These are phyloP conservation scores for Spergularia marina DNA, from an alignment of 148 eudicot species.

Conservation along the genomic window DNA sequence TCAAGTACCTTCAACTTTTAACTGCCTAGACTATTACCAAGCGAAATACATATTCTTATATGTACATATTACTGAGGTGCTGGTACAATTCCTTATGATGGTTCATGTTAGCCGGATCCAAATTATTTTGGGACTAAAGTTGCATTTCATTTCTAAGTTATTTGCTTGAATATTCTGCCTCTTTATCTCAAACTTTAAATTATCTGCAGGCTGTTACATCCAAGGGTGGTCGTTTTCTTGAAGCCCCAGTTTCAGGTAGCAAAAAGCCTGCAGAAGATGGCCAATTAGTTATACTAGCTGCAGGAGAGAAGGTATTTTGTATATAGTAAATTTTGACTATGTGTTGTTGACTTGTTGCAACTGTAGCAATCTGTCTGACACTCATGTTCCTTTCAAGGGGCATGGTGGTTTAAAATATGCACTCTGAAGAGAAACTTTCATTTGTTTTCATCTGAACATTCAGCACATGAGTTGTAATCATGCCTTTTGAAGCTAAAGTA, in stretches of 20 bases:
- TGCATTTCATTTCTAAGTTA: background rate
- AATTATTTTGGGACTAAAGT: background rate
- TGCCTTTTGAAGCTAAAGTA: background rate
- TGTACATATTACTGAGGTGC: too few relatives aligned
- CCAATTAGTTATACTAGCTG: conserved; percentile 92
- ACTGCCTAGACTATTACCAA: too few relatives aligned
- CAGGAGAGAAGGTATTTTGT: conserved; percentile 74
- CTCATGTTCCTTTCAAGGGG: background rate
- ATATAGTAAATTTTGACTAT: background rate
- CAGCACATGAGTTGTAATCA: background rate
- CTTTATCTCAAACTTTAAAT: background rate
- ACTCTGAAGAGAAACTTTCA: background rate
- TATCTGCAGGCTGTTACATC: conserved; percentile 65
- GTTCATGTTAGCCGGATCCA: background rate
- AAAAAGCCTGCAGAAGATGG: conserved; percentile 99
- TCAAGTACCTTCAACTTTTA: background rate
- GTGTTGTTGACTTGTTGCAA: background rate
- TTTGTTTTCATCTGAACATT: background rate
- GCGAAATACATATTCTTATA: too few relatives aligned
- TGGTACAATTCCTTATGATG: too few relatives aligned
- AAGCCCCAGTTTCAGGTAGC: conserved; percentile 99
- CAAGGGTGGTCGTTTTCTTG: conserved; percentile 85
- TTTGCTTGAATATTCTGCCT: background rate
- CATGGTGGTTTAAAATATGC: background rate
- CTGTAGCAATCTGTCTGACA: background rate